A percentile compares a stretch with the other conserved stretches of the same genome.
phyloP scores from a whole-genome alignment of 2,329 filamentous ascomycete species.

The Nectriaceae sp. region DNA sequence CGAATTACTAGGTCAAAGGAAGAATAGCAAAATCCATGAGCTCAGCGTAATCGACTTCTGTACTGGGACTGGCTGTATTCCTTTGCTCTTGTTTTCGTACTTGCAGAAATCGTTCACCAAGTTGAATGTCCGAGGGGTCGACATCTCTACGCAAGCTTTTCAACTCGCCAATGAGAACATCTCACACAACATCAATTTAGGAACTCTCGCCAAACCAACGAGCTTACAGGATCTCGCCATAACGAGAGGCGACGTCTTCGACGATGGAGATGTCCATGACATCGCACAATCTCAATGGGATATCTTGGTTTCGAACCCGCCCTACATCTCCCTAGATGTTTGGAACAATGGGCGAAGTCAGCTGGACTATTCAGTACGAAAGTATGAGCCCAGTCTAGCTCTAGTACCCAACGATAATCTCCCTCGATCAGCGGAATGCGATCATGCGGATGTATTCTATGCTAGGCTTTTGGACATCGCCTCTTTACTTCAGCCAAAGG shows the following conservation, averaged over 20 bases:
- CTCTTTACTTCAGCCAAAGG: conserved; percentile 46
- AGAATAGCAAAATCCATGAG: conserved; percentile 14
- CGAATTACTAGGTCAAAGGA: conserved; percentile 7
- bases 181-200: conserved; percentile 44
- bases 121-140: conserved; percentile 66
- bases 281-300: conserved; percentile 46
- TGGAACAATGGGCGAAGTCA: conserved; percentile 42
- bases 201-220: conserved; percentile 19
- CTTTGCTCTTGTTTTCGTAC: conserved; percentile 70
- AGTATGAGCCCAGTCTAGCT: conserved; percentile 78
- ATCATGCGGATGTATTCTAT: conserved; percentile 64
- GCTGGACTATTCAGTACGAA: conserved; percentile 73
- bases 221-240: conserved; percentile 44
- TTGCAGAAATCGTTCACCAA: conserved; percentile 45
- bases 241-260: conserved; percentile 51
- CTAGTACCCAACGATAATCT: conserved; percentile 58
- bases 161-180: conserved; percentile 67
- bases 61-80: conserved; percentile 88
- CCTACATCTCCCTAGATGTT: conserved; percentile 72
- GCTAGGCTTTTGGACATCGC: conserved; percentile 61
- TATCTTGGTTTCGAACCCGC: conserved; percentile 84
- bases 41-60: conserved; percentile 81
- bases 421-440: conserved; percentile 32
- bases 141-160: conserved; percentile 70
- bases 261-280: conserved; percentile 36